Evolutionary conservation across 2,329 filamentous ascomycete species (phyloP).

Genomic region (Colletotrichum noveboracense): DNA sequence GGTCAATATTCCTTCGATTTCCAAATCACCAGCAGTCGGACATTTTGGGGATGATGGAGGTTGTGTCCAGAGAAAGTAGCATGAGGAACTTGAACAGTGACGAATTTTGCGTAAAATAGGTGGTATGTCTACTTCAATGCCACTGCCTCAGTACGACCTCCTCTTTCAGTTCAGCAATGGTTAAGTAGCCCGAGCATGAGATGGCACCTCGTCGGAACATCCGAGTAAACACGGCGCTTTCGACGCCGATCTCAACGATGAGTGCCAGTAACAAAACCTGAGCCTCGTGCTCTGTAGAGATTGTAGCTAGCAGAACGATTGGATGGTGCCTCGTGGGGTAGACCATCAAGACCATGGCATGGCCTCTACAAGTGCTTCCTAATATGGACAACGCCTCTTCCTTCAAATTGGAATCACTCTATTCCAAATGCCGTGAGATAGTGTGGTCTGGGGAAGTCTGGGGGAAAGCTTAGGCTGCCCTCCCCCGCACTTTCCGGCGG

Average conservation of each 20-base stretch:
- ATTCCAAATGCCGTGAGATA: background rate
- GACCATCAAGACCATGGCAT: background rate
- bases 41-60: background rate
- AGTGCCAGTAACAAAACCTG: background rate
- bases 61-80: no score
- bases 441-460: background rate
- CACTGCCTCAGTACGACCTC: background rate
- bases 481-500: background rate
- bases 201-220: rapidly evolving
- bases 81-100: no score
- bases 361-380: background rate
- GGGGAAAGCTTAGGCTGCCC: background rate
- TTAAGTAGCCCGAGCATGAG: background rate
- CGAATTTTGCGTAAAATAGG: background rate
- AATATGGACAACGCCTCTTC: rapidly evolving
- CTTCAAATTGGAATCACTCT: background rate
- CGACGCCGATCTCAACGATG: background rate
- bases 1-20: background rate
- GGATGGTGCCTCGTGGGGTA: background rate
- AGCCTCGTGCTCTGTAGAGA: background rate
- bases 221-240: background rate
- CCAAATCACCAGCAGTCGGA: background rate
- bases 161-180: background rate
- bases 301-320: background rate
- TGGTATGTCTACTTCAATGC: background rate